These are phyloP conservation scores for Penicillium chermesinum DNA, from an alignment of 495 filamentous ascomycete species.

Conservation along the genomic window DNA sequence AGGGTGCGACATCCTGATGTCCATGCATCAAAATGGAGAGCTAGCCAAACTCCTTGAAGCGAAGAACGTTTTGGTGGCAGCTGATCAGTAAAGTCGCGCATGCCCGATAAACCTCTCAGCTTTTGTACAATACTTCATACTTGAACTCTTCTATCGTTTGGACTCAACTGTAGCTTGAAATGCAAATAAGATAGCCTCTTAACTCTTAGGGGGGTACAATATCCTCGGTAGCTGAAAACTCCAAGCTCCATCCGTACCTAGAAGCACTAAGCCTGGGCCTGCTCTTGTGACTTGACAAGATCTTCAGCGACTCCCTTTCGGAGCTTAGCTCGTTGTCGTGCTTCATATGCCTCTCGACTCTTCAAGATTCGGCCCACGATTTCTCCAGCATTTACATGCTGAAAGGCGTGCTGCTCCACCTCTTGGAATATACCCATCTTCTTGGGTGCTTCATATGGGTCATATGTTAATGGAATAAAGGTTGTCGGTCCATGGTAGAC, in stretches of 20 bases:
- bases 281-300: conserved; percentile 36
- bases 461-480: conserved; percentile 81
- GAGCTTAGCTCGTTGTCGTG: conserved; percentile 80
- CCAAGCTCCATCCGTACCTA: too few relatives aligned
- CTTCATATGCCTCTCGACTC: conserved; percentile 80
- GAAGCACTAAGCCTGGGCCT: conserved; percentile 14
- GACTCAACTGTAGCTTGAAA: background rate
- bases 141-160: background rate
- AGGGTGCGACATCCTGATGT: conserved; percentile 93
- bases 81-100: conserved; percentile 32
- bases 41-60: conserved; percentile 86
- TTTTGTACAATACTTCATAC: background rate
- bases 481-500: conserved; percentile 95
- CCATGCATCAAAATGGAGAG: conserved; percentile 96
- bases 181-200: background rate
- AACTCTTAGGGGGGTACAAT: too few relatives aligned
- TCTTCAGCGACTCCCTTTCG: conserved; percentile 72
- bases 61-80: conserved; percentile 71
- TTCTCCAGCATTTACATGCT: conserved; percentile 83
- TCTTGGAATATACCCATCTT: conserved; percentile 73
- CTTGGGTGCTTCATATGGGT: conserved; percentile 78
- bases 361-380: conserved; percentile 89
- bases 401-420: conserved; percentile 67
- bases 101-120: background rate
- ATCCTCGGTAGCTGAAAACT: too few relatives aligned